Evolutionary conservation across 768 basidiomycete species (phyloP), one percentile per base, ranked within the genome.

Genomic region (Tricholoma sp.): DNA sequence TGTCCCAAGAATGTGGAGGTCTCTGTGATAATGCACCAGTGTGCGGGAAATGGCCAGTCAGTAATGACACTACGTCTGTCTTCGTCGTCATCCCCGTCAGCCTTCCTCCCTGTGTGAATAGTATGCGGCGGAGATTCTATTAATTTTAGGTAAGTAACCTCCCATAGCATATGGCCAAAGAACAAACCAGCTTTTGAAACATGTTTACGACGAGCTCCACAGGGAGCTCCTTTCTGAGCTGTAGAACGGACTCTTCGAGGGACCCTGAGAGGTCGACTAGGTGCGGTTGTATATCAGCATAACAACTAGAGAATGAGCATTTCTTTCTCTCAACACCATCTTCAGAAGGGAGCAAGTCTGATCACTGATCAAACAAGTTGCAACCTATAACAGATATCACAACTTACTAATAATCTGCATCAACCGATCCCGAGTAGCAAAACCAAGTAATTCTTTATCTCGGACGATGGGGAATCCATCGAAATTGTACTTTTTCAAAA

Each of bases 71-170:
- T 9, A 88, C 75, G 63, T 89, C 86, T 24, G 80, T 73, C 70
- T 86, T 88, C 4, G 87, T 88, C 34, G 84, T 78, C 76, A 89
- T 78, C 6, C 88, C 88, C 16, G 74, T 79, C 55, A 89, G 68
- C 61, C 74, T 72, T 18, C 87, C 86, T 16, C 71, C 72, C 37
- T 82, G 74, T 0, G 86, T 84, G 67, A 89, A 88, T 46, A 88
- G 67, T 21, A 89, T 79, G 65, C 85, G 84, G 7, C 84, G 81
- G 10, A 88, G 66, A 64, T 86, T 88, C 86, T 89, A 62, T 31
- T n/a, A n/a, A 24, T 31, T 18, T 54, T 29, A 22, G 9, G 27
- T 10, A 21, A 18, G 27, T 31, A 53, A 29, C 9, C n/a, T 35
- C 47, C 27, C 1, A 50, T 50, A 29, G 27, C 29, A 35, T 43